These are phyloP conservation scores for Cenchrus fungigraminus DNA, from an alignment of 176 grass and related monocot genomes.

Conservation along the genomic window DNA sequence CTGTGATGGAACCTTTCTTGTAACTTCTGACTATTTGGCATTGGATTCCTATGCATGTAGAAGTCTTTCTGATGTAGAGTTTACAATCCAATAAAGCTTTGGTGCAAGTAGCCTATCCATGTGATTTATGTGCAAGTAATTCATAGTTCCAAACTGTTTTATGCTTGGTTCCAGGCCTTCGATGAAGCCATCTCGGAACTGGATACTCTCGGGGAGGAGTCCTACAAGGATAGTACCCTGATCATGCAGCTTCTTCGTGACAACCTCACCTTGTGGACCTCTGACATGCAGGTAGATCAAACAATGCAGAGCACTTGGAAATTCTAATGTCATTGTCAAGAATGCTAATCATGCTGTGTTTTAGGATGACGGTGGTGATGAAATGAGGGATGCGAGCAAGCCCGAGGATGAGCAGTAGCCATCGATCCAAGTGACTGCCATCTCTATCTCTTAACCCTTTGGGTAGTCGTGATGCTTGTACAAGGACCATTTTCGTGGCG, in stretches of 20 bases:
- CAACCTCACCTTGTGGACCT: slow-evolving; percentile 98
- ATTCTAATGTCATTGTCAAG: not conserved
- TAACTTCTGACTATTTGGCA: not conserved
- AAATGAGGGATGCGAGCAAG: slow-evolving; percentile 87
- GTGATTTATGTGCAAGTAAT: no score
- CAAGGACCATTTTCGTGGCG: slow-evolving; percentile 60
- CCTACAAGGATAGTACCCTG: slow-evolving; percentile 98
- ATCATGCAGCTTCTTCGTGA: slow-evolving; percentile 99
- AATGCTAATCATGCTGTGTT: slow-evolving; percentile 33
- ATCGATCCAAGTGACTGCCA: slow-evolving; percentile 36
- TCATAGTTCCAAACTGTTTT: not conserved
- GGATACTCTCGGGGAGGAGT: slow-evolving; percentile 95
- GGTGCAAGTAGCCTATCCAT: not conserved
- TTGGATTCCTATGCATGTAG: not conserved
- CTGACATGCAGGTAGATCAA: slow-evolving; percentile 89
- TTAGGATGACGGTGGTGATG: slow-evolving; percentile 84
- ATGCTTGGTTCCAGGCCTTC: slow-evolving; percentile 66
- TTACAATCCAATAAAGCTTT: not conserved
- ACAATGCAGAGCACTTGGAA: not conserved
- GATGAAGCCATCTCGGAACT: slow-evolving; percentile 93
- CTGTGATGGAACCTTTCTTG: not conserved
- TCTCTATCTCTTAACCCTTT: slow-evolving; percentile 28
- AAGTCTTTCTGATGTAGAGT: not conserved
- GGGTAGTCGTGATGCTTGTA: slow-evolving; percentile 55
- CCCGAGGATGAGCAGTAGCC: slow-evolving; percentile 66